A percentile compares a stretch with the other conserved stretches of the same genome.
Evolutionary conservation across 495 filamentous ascomycete genomes (phyloP).

Genomic region (Terfezia claveryi): DNA sequence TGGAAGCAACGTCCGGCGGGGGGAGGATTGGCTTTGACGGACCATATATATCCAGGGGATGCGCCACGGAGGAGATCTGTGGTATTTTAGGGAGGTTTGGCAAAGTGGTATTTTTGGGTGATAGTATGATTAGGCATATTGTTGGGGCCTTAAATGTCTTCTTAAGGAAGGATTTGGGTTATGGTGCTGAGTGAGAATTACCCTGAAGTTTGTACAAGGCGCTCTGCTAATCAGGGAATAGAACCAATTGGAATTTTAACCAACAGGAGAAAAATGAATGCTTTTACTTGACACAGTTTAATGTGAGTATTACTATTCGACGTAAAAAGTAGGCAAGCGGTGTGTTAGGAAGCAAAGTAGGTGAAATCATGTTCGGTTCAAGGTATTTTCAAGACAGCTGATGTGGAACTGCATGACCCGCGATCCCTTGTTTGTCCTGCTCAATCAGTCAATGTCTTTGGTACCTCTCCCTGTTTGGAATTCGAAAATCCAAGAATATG

Average conservation of each 20-base stretch:
- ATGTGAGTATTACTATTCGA: slow-evolving; percentile 7
- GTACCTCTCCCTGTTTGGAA: slow-evolving; percentile 13
- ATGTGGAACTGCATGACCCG: slow-evolving; percentile 28
- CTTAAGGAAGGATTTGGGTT: slow-evolving; percentile 29
- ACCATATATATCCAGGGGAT: slow-evolving; percentile 28
- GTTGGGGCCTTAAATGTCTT: slow-evolving; percentile 31
- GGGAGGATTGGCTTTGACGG: slow-evolving; percentile 30
- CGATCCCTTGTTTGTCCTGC: slow-evolving; percentile 23
- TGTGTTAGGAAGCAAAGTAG: background rate
- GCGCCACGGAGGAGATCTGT: slow-evolving; percentile 29
- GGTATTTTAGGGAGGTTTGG: slow-evolving; percentile 28
- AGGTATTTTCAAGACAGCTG: slow-evolving; percentile 30
- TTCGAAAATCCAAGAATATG: too few relatives aligned
- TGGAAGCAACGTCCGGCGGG: slow-evolving; percentile 30
- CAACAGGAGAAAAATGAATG: slow-evolving; percentile 28
- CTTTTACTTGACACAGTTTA: slow-evolving; percentile 33
- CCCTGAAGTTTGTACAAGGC: too few relatives aligned
- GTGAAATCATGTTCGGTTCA: slow-evolving; percentile 30
- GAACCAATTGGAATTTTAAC: slow-evolving; percentile 31
- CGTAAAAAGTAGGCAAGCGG: background rate
- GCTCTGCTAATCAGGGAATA: background rate
- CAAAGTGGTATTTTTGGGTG: slow-evolving; percentile 29
- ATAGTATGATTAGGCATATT: slow-evolving; percentile 33
- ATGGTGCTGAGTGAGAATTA: slow-evolving; percentile 23
- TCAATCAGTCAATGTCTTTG: slow-evolving; percentile 24